phyloP scores from a whole-genome alignment of 208 protist genomes.

The Naegleria gruberi region DNA sequence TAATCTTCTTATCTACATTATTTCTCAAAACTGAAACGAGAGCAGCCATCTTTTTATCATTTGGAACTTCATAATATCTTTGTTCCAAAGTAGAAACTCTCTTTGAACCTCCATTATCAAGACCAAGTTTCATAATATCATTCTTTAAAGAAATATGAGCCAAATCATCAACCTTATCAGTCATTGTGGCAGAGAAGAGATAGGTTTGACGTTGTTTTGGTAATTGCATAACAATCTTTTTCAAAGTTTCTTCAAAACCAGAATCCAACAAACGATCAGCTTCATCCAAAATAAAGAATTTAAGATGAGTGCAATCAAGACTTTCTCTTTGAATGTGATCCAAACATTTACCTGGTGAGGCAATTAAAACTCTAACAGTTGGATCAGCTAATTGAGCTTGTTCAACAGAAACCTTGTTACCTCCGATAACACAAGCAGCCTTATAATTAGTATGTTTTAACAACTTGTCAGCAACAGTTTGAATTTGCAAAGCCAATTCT shows the following conservation, averaged over 20 bases:
- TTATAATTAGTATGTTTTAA: constrained; percentile 66
- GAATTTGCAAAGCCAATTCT: constrained; percentile 96
- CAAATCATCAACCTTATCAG: constrained; percentile 86
- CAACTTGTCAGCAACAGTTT: constrained; percentile 84
- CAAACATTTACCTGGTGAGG: constrained; percentile 91
- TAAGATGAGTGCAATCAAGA: constrained; percentile 84
- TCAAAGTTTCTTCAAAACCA: constrained; percentile 96
- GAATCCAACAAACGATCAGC: constrained; percentile 78
- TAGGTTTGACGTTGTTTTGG: constrained; percentile 79
- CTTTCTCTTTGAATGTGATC: constrained; percentile 97
- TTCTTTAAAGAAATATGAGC: neutral
- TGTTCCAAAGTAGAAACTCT: constrained; percentile 88
- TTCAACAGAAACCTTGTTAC: constrained; percentile 53
- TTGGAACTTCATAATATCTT: constrained; percentile 73
- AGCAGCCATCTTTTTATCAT: constrained; percentile 87
- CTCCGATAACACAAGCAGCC: constrained; percentile 62
- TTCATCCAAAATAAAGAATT: constrained; percentile 77
- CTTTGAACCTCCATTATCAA: constrained; percentile 37
- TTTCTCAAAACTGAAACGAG: constrained; percentile 89
- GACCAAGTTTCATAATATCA: neutral
- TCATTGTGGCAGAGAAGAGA: constrained; percentile 97
- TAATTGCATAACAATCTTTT: constrained; percentile 84
- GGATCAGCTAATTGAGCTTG: constrained; percentile 58
- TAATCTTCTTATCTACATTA: constrained; percentile 86
- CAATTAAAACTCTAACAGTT: constrained; percentile 91